These are phyloP conservation scores for Coemansia sp. DNA, from an alignment of 192 early-diverging fungal species.

Conservation along the genomic window DNA sequence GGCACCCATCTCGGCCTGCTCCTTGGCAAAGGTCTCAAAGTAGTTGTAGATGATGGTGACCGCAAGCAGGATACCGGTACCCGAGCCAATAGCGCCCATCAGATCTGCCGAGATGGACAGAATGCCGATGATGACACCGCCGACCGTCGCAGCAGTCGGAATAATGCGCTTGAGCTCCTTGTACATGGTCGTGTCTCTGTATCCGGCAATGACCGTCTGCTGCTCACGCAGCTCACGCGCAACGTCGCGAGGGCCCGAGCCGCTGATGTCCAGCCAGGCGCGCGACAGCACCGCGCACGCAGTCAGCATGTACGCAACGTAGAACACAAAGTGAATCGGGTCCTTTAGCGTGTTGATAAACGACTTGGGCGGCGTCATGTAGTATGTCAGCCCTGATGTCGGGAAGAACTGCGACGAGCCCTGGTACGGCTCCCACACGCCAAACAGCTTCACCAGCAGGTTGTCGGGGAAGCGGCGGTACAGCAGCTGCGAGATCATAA, in stretches of 20 bases:
- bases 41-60: slow-evolving; percentile 99
- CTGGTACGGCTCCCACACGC: slow-evolving; percentile 95
- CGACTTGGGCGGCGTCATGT: slow-evolving; percentile 94
- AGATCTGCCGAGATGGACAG: slow-evolving; percentile 96
- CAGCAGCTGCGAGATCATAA: slow-evolving; percentile 98
- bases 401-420: slow-evolving; percentile 96
- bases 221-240: slow-evolving; percentile 98
- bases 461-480: slow-evolving; percentile 98
- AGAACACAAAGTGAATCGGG: slow-evolving; percentile 94
- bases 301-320: slow-evolving; percentile 91
- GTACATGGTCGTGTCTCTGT: slow-evolving; percentile 96
- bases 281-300: slow-evolving; percentile 96
- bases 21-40: slow-evolving; percentile 97
- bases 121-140: slow-evolving; percentile 94
- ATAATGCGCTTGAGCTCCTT: slow-evolving; percentile 99
- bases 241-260: slow-evolving; percentile 96
- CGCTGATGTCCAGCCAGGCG: slow-evolving; percentile 99
- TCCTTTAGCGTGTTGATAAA: slow-evolving; percentile 81
- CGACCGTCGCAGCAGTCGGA: slow-evolving; percentile 95
- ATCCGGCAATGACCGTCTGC: slow-evolving; percentile 89
- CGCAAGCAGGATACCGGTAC: slow-evolving; percentile 97
- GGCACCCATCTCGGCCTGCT: slow-evolving; percentile 62
- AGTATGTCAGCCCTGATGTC: slow-evolving; percentile 92
- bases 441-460: slow-evolving; percentile 87
- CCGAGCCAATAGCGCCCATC: slow-evolving; percentile 97